Conservation (phyloP, 306 rosid species). For the Herpetospermum pedunculosum region DNA sequence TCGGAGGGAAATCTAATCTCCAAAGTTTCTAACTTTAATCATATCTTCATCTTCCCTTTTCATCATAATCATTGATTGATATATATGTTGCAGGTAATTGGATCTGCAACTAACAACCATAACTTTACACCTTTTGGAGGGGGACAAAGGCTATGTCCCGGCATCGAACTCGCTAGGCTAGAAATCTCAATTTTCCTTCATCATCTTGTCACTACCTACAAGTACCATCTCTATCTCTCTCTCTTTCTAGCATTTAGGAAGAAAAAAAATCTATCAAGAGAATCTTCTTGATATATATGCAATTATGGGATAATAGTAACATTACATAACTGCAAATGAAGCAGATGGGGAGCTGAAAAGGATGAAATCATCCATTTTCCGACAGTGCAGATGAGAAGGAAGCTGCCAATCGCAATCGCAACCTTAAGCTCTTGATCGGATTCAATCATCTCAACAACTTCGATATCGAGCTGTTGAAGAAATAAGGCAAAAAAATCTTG, state of each 20-base stretch:
- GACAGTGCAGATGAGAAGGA: constrained; percentile 16
- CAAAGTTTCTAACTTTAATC: background rate
- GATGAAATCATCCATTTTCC: constrained; percentile 17
- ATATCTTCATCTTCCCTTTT: background rate
- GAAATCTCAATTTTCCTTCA: constrained; percentile 59
- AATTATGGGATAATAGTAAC: background rate
- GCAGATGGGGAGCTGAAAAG: constrained; percentile 17
- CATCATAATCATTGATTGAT: background rate
- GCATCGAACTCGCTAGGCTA: constrained; percentile 69
- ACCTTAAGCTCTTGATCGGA: background rate
- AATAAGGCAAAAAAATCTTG: background rate
- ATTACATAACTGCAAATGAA: background rate
- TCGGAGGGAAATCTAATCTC: background rate
- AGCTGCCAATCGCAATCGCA: constrained; percentile 13
- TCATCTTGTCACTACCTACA: constrained; percentile 50
- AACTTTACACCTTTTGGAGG: constrained; percentile 80
- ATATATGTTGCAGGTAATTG: constrained; percentile 14
- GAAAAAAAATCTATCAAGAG: background rate
- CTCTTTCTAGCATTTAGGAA: background rate
- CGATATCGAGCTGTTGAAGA: constrained; percentile 1
- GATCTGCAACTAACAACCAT: constrained; percentile 24
- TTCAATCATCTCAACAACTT: constrained; percentile 8
- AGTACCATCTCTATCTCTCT: constrained; percentile 19
- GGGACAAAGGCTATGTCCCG: constrained; percentile 90
- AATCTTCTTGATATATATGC: background rate